Percentiles rank a stretch among this genome's conserved stretches.
phyloP scores from a whole-genome alignment of 139 green algal species.

The Chlorella sp. region DNA sequence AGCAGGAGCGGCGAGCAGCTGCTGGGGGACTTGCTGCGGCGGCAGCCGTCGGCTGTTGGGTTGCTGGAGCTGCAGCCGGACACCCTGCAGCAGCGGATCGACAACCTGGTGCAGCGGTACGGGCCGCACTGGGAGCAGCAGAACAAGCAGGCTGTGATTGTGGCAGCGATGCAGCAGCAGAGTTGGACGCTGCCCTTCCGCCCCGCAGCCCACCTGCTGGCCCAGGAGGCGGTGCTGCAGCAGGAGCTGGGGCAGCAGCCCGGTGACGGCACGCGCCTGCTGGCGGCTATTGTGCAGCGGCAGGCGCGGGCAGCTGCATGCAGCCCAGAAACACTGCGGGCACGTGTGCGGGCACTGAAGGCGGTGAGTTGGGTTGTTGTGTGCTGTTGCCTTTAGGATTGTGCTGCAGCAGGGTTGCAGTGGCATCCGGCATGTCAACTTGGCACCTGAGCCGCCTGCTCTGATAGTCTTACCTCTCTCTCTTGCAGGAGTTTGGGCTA shows the following conservation, averaged over 20 bases:
- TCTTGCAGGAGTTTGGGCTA: conserved; percentile 8
- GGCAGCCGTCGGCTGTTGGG: background rate
- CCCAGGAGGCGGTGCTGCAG: background rate
- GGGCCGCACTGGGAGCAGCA: background rate
- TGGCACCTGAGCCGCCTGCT: too few relatives aligned
- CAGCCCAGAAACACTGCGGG: background rate
- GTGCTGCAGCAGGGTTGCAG: too few relatives aligned
- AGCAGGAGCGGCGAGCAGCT: background rate
- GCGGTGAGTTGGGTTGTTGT: conserved; percentile 15
- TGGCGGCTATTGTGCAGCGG: background rate
- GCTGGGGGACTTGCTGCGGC: background rate
- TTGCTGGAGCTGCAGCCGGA: background rate
- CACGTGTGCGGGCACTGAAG: background rate
- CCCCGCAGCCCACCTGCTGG: background rate
- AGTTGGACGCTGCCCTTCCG: background rate
- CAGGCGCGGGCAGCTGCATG: background rate
- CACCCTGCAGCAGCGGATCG: background rate
- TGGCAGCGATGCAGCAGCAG: background rate
- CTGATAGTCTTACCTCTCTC: too few relatives aligned
- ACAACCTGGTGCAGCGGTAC: background rate
- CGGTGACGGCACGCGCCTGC: background rate
- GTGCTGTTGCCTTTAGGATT: too few relatives aligned
- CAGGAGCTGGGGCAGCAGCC: background rate
- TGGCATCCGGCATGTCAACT: too few relatives aligned
- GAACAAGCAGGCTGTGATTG: background rate